A percentile compares a stretch with the other conserved stretches of the same genome.
These are phyloP conservation scores for Pelargonium nanum DNA, from an alignment of 345 rosid species.

Conservation along the genomic window DNA sequence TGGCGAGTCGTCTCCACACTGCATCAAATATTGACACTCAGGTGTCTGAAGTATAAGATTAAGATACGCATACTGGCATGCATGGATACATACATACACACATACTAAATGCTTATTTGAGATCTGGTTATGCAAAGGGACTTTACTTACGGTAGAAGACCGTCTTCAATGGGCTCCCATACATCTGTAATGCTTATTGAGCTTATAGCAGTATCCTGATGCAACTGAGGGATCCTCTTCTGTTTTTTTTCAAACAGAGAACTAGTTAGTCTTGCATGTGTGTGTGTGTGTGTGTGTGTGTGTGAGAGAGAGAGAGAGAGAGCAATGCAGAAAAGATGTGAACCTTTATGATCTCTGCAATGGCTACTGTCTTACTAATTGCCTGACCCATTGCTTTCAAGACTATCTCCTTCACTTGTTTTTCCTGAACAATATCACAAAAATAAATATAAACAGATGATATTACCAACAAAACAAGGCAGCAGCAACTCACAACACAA, in stretches of 20 bases:
- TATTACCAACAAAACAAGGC: constrained; percentile 14
- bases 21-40: constrained; percentile 25
- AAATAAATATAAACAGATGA: constrained; percentile 5
- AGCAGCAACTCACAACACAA: neutral
- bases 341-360: constrained; percentile 78
- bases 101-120: neutral
- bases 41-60: neutral
- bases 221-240: constrained; percentile 67
- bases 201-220: constrained; percentile 80
- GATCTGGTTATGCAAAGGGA: neutral
- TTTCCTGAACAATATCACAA: constrained; percentile 36
- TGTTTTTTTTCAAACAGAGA: constrained; percentile 17
- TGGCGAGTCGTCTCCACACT: constrained; percentile 94
- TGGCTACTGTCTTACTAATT: constrained; percentile 76
- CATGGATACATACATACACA: neutral
- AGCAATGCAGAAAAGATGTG: constrained; percentile 7
- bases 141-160: constrained; percentile 69
- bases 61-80: neutral
- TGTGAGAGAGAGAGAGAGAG: neutral
- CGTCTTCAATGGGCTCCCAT: constrained; percentile 96
- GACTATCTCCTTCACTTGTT: constrained; percentile 53
- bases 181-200: constrained; percentile 87
- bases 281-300: neutral
- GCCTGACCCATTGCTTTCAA: constrained; percentile 97
- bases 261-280: neutral